phyloP scores from a whole-genome alignment of 75 land plant genomes.

The Azolla pinnata region DNA sequence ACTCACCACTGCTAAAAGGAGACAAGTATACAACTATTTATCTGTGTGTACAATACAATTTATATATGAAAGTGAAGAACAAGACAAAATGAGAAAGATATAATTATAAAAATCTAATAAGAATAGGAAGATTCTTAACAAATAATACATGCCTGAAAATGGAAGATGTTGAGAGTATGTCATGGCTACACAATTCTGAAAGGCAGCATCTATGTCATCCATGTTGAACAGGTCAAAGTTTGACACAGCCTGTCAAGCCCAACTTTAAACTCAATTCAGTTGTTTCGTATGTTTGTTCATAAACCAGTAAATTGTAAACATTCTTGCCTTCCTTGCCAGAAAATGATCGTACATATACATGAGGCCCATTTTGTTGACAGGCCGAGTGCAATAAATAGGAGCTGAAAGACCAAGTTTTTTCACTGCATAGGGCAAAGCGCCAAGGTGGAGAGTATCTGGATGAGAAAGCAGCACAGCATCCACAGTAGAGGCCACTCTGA shows the following conservation, averaged over 20 bases:
- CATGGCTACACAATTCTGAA: conserved; percentile 55
- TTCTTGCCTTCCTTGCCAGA: conserved; percentile 52
- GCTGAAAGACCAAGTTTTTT: conserved; percentile 78
- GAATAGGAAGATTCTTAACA: too few relatives aligned
- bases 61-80: too few relatives aligned
- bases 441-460: conserved; percentile 84
- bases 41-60: too few relatives aligned
- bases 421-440: conserved; percentile 87
- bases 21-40: too few relatives aligned
- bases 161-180: conserved; percentile 85
- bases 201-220: conserved; percentile 85
- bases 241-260: conserved; percentile 70
- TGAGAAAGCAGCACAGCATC: conserved; percentile 91
- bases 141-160: conserved; percentile 71
- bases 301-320: background rate
- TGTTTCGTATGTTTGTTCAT: background rate
- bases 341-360: conserved; percentile 93
- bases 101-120: too few relatives aligned
- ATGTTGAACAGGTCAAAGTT: conserved; percentile 91
- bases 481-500: conserved; percentile 69
- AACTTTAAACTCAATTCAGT: background rate
- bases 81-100: too few relatives aligned
- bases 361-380: conserved; percentile 74
- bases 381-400: conserved; percentile 75
- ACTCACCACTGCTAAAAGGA: too few relatives aligned